Evolutionary conservation across 1,284 basidiomycete species (phyloP).

Genomic region (Blastosporella zonata): DNA sequence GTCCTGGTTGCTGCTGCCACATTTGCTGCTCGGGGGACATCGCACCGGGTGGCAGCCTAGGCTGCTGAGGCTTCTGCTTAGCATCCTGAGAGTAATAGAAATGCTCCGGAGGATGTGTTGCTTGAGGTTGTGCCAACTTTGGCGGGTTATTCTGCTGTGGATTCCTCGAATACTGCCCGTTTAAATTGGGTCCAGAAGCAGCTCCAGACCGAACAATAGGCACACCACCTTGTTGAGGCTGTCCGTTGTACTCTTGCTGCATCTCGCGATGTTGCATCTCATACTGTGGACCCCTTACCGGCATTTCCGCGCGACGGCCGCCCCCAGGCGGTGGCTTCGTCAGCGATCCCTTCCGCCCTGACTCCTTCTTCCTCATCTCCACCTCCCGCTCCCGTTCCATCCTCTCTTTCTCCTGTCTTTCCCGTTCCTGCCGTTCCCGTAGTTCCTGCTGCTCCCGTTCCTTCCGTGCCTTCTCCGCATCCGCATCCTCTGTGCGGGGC

Average conservation of each 20-base stretch:
- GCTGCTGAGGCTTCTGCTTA: constrained; percentile 30
- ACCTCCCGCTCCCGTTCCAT: constrained; percentile 38
- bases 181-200: constrained; percentile 21
- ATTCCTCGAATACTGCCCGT: constrained; percentile 23
- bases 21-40: constrained; percentile 50
- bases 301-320: constrained; percentile 76
- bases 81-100: constrained; percentile 33
- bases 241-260: constrained; percentile 72
- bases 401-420: constrained; percentile 34
- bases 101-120: constrained; percentile 28
- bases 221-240: constrained; percentile 29
- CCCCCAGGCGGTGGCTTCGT: constrained; percentile 46
- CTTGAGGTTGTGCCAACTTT: constrained; percentile 34
- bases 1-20: constrained; percentile 32
- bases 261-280: constrained; percentile 91
- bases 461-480: constrained; percentile 40
- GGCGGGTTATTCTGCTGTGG: constrained; percentile 27
- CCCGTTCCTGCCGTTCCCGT: constrained; percentile 45
- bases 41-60: constrained; percentile 55
- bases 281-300: constrained; percentile 86
- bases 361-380: constrained; percentile 55
- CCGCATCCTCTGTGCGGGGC: constrained; percentile 25
- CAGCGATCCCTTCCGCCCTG: constrained; percentile 51
- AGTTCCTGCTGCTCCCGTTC: constrained; percentile 43
- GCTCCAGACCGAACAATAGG: constrained; percentile 26